phyloP scores from a whole-genome alignment of 2,329 filamentous ascomycete species.

The Hypoxylon sp. region DNA sequence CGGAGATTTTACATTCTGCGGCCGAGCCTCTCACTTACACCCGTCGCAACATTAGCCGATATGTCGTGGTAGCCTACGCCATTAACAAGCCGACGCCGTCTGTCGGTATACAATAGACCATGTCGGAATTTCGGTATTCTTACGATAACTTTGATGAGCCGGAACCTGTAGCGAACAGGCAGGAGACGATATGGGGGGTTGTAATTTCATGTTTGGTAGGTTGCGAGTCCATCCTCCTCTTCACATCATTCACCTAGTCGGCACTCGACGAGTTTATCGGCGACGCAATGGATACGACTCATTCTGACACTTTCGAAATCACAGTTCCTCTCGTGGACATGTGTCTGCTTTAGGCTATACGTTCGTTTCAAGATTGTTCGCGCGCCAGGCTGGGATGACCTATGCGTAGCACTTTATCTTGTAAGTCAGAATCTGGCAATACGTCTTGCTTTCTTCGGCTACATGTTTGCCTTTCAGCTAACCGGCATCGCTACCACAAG shows the following conservation, averaged over 20 bases:
- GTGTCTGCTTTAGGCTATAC: conserved; percentile 42
- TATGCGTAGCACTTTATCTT: conserved; percentile 39
- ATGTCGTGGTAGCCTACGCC: not conserved
- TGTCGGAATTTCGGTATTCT: conserved; percentile 38
- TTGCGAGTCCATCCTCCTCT: not conserved
- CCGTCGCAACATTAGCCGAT: not conserved
- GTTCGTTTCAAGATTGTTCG: conserved; percentile 38
- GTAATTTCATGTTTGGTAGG: conserved; percentile 44
- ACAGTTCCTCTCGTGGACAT: conserved; percentile 44
- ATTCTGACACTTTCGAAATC: conserved; percentile 14
- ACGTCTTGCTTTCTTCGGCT: too few relatives aligned
- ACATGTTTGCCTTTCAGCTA: not conserved
- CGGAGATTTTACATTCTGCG: not conserved
- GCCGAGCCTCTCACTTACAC: conserved; percentile 2
- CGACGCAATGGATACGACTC: not conserved
- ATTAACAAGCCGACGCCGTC: conserved; percentile 8
- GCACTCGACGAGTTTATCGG: not conserved
- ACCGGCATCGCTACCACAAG: conserved; percentile 21
- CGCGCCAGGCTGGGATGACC: conserved; percentile 42
- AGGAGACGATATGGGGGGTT: conserved; percentile 42
- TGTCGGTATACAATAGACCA: conserved; percentile 28
- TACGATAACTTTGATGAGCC: conserved; percentile 41
- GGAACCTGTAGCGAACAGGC: conserved; percentile 42
- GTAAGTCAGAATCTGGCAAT: conserved; percentile 29
- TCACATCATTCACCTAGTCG: not conserved